Evolutionary conservation across 352 stramenopile genomes (phyloP), one percentile per base, ranked within the genome.

Genomic region (Phytophthora macrochlamydospora): DNA sequence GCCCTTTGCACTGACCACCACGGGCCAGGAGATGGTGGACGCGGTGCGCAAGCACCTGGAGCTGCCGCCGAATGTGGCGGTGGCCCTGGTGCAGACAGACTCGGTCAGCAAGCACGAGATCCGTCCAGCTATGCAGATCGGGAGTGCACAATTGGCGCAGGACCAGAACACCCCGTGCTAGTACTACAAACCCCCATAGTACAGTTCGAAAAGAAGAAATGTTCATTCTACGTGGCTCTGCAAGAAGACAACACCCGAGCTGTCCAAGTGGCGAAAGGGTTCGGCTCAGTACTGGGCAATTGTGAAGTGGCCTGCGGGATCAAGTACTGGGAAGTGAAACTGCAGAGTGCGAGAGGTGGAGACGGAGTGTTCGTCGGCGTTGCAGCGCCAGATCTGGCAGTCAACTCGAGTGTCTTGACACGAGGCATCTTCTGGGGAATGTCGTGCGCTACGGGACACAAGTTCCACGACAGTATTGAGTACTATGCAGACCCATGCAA

Each of bases 311-410:
- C 68, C 9, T 79, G 81, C 54, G 87, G 85, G 3, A 75, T 93
- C 58, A 93, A 93, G 71, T 95, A 95, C 69, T 95, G 87, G 87
- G 85, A 95, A 58, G 80, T 91, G 8, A 60, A 89, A 60, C 54
- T 95, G 14, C 51, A 85, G 18, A 83, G 67, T 29, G 64, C 80
- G 6, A 64, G 70, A 24, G 71, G 73, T 28, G 85, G 85, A 12
- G 83, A 93, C 40, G 87, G 87, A 28, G 77, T 95, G 33, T 93
- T 95, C 53, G 44, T 93, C 0, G 87, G 85, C 13, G 79, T 95
- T 1, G 83, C 81, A 9, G 75, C 75, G 0, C 43, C 74, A 0
- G 83, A 91, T 29, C 38, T 91, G 35, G 60, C 82, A 4, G 66
- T 92, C 7, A 90, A 91, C 32, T 73, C 66, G 13, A 92, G 73